A percentile compares a stretch with the other conserved stretches of the same genome.
Conservation (phyloP, 2,329 filamentous ascomycete species). For the Zymoseptoria brevis region DNA sequence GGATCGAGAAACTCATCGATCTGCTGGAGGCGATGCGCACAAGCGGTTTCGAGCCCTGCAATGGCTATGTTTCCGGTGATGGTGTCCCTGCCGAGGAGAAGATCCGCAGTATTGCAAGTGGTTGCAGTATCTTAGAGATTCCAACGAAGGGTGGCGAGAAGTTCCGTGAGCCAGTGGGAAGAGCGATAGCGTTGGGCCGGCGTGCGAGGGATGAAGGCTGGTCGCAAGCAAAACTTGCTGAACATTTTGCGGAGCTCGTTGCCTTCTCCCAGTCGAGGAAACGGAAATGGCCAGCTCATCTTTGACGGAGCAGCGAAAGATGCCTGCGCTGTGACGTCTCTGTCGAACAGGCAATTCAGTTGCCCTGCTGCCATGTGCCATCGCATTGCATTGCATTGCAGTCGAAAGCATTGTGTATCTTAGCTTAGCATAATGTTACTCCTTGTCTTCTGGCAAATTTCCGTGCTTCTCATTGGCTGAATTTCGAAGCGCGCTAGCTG, state of each 20-base stretch:
- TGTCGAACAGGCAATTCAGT: neutral
- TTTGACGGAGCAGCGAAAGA: neutral
- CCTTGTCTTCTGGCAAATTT: neutral
- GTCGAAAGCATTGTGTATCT: too few relatives aligned
- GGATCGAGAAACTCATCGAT: neutral
- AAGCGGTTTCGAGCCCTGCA: slow-evolving; percentile 9
- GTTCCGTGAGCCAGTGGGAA: slow-evolving; percentile 1
- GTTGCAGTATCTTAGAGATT: neutral
- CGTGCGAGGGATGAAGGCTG: slow-evolving; percentile 9
- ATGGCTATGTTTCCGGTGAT: neutral
- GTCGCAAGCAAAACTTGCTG: slow-evolving; percentile 4
- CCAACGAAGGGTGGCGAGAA: neutral
- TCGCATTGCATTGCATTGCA: too few relatives aligned
- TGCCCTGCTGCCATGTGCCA: too few relatives aligned
- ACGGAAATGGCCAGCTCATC: neutral
- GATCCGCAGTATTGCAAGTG: slow-evolving; percentile 6
- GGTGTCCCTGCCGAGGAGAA: slow-evolving; percentile 7
- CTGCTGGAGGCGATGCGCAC: slow-evolving; percentile 8
- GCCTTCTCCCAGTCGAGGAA: neutral
- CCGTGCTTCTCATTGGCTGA: neutral
- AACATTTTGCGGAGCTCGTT: slow-evolving; percentile 5
- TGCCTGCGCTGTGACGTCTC: neutral
- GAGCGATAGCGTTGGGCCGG: slow-evolving; percentile 4
- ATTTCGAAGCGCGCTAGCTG: neutral
- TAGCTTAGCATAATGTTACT: too few relatives aligned